A percentile compares a stretch with the other conserved stretches of the same genome.
Evolutionary conservation across 1,139 yeast species (phyloP).

Genomic region (Pichia sp.): DNA sequence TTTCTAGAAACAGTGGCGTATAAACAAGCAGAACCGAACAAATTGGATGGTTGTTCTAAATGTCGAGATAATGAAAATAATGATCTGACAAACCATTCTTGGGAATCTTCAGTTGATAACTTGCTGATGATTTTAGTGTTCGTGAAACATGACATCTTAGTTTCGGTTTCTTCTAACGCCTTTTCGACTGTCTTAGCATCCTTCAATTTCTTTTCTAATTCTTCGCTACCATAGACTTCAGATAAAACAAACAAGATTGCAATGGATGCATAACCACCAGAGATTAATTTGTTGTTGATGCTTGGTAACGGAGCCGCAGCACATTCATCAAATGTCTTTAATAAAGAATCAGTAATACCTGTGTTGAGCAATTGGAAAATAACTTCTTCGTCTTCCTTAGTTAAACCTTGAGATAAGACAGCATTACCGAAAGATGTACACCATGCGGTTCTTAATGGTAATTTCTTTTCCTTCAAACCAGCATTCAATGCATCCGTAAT

Average conservation of each 20-base stretch:
- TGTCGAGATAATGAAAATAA: slow-evolving; percentile 28
- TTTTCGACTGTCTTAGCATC: slow-evolving; percentile 26
- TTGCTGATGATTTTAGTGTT: slow-evolving; percentile 51
- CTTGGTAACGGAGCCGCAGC: slow-evolving; percentile 49
- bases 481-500: slow-evolving; percentile 38
- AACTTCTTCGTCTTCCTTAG: background rate
- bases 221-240: slow-evolving; percentile 9
- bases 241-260: slow-evolving; percentile 18
- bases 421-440: slow-evolving; percentile 46
- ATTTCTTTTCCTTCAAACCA: slow-evolving; percentile 69
- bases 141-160: slow-evolving; percentile 41
- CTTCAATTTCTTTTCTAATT: slow-evolving; percentile 17
- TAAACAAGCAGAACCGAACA: slow-evolving; percentile 43
- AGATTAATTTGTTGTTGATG: slow-evolving; percentile 47
- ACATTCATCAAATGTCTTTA: slow-evolving; percentile 43
- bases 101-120: slow-evolving; percentile 43
- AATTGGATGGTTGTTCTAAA: slow-evolving; percentile 18
- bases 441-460: slow-evolving; percentile 69
- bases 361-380: slow-evolving; percentile 25
- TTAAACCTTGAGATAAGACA: slow-evolving; percentile 23
- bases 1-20: slow-evolving; percentile 40
- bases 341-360: slow-evolving; percentile 33
- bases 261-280: slow-evolving; percentile 45
- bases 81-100: slow-evolving; percentile 51
- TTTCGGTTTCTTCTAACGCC: slow-evolving; percentile 37